Base-by-base conservation (phyloP, 2,329 filamentous ascomycete genomes). In the Claviceps cyperi region DNA sequence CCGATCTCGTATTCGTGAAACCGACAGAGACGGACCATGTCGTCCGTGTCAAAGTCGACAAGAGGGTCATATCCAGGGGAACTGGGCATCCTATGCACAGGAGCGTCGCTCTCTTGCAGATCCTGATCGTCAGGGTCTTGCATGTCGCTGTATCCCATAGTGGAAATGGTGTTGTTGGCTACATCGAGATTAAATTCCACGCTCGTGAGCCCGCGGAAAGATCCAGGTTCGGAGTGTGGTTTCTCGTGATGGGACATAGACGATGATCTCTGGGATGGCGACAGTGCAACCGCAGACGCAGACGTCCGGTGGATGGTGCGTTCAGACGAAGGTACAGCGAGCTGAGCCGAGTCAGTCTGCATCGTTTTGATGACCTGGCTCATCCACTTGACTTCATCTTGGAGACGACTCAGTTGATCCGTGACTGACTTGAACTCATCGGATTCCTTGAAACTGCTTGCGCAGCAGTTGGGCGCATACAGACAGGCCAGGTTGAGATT, bases 1-100 rank as follows among this genome's bases (percentile, higher is more conserved):
- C 87, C 87, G 59, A 94, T 83, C 62, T 96, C 90, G 58, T 96
- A 89, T 56, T 94, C 86, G 60, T 92, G 91, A 0, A 94, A 71
- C 14, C 78, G 75, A 56, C 86, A 87, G 14, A 96, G 68, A 1
- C 87, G 79, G 19, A 91, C 65, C 59, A 92, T 86, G 60, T 96
- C 89, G 37, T 89, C 80, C 59, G 83, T 82, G 49, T 78, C 77
- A 46, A 94, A 77, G 7, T 81, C 74, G 79, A 88, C 90, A 28
- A 97, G 76, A 0, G 89, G 88, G 61, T 96, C 91, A 74, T 43
- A 53, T 35, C 59, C 50, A 61, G 67, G 60, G 73, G 73, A 22
- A 36, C 19, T 45, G 2, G 43, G 8, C 69, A 61, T 32, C n/a
- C 55, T 35, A 9, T 50, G 54, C 39, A 53, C 44, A 7, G 53